These are phyloP conservation scores for Mucor piriformis DNA, from an alignment of 371 early-diverging fungal species.

Conservation along the genomic window DNA sequence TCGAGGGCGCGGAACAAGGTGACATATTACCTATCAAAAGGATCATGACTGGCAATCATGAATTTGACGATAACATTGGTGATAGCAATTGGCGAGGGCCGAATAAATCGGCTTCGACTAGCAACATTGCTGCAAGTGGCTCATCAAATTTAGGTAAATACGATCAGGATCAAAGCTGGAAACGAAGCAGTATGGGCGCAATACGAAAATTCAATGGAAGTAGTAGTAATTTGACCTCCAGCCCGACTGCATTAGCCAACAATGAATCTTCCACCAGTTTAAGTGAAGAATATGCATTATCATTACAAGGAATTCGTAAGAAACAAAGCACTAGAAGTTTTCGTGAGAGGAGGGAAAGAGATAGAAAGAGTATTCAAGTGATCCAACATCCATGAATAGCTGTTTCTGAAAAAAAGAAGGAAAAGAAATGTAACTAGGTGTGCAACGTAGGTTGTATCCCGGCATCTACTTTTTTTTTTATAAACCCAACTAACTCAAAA, in stretches of 20 bases:
- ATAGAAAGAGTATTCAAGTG: slow-evolving; percentile 39
- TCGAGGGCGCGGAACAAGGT: slow-evolving; percentile 56
- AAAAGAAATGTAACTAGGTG: background rate
- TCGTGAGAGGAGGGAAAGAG: slow-evolving; percentile 51
- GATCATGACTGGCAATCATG: slow-evolving; percentile 27
- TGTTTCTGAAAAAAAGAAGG: background rate
- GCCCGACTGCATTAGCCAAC: background rate
- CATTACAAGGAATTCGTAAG: slow-evolving; percentile 49
- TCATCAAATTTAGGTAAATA: slow-evolving; percentile 9
- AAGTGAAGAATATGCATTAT: slow-evolving; percentile 52
- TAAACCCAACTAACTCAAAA: background rate
- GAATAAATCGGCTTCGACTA: slow-evolving; percentile 40
- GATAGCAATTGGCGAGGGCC: slow-evolving; percentile 28
- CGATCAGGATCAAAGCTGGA: slow-evolving; percentile 20
- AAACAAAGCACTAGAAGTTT: slow-evolving; percentile 54
- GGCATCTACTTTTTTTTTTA: background rate
- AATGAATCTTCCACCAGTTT: slow-evolving; percentile 32
- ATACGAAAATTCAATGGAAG: slow-evolving; percentile 13
- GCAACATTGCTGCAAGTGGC: slow-evolving; percentile 23
- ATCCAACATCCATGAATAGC: background rate
- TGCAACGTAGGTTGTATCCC: background rate
- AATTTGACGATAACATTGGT: slow-evolving; percentile 9
- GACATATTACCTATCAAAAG: slow-evolving; percentile 50
- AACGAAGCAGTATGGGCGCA: slow-evolving; percentile 29
- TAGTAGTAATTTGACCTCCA: background rate